phyloP scores from a whole-genome alignment of 2,329 filamentous ascomycete species.

The Lasiodiplodia sp. region DNA sequence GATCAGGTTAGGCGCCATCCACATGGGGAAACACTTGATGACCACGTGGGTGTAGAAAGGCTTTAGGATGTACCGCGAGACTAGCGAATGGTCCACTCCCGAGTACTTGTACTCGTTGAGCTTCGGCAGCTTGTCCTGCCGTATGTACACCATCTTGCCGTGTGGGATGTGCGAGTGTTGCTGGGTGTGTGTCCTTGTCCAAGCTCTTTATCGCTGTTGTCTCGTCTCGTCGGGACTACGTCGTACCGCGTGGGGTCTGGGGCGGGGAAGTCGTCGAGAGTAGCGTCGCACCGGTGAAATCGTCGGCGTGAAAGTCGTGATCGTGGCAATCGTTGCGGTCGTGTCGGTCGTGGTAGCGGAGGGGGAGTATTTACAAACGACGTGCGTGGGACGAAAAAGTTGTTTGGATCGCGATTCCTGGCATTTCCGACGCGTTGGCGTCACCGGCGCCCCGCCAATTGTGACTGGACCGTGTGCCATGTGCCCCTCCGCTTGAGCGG shows the following conservation, averaged over 20 bases:
- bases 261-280: neutral
- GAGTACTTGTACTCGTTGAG: slow-evolving; percentile 97
- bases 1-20: slow-evolving; percentile 80
- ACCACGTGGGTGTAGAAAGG: slow-evolving; percentile 96
- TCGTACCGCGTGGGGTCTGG: neutral
- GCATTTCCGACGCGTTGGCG: slow-evolving; percentile 29
- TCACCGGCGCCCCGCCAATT: slow-evolving; percentile 14
- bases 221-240: neutral
- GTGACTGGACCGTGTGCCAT: slow-evolving; percentile 9
- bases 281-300: neutral
- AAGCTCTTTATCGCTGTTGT: slow-evolving; percentile 15
- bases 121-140: slow-evolving; percentile 85
- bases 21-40: slow-evolving; percentile 93
- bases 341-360: slow-evolving; percentile 16
- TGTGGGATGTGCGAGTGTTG: neutral
- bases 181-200: neutral
- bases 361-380: slow-evolving; percentile 11
- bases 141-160: slow-evolving; percentile 86
- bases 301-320: neutral
- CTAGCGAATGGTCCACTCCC: slow-evolving; percentile 85
- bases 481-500: neutral
- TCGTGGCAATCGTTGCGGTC: slow-evolving; percentile 18
- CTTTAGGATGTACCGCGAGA: slow-evolving; percentile 93
- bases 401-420: slow-evolving; percentile 25
- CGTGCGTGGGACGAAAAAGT: slow-evolving; percentile 24